These are phyloP conservation scores for Coprinopsis sp. DNA, from an alignment of 768 basidiomycete genomes.

Conservation along the genomic window DNA sequence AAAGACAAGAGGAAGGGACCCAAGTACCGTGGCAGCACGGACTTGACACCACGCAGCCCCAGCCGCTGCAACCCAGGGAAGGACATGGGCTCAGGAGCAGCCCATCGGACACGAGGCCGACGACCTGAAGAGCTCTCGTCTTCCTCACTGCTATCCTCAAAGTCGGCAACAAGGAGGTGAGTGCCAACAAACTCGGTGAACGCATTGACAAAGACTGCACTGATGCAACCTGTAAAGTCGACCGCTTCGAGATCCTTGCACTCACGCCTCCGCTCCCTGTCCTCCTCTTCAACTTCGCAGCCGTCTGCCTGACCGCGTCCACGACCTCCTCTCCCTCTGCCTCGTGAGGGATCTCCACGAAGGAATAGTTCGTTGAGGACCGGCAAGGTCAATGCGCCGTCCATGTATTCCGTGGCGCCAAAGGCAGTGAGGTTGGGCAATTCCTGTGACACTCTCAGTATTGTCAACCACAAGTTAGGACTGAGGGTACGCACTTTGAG, in stretches of 20 bases:
- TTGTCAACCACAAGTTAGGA: constrained; percentile 8
- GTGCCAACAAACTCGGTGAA: constrained; percentile 77
- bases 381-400: constrained; percentile 77
- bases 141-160: constrained; percentile 38
- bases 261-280: constrained; percentile 66
- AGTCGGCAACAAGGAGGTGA: constrained; percentile 47
- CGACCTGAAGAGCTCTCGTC: constrained; percentile 34
- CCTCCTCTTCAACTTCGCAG: constrained; percentile 68
- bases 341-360: constrained; percentile 69
- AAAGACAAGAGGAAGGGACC: constrained; percentile 75
- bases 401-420: constrained; percentile 99
- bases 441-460: constrained; percentile 49
- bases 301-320: constrained; percentile 57
- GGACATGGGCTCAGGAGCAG: constrained; percentile 43
- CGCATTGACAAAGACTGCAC: constrained; percentile 81
- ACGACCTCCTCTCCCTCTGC: constrained; percentile 64
- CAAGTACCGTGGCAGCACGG: constrained; percentile 63
- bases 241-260: constrained; percentile 81
- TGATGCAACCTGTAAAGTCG: constrained; percentile 94
- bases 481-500: constrained; percentile 54
- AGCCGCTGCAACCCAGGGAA: constrained; percentile 75
- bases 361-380: constrained; percentile 90
- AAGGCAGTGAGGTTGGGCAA: constrained; percentile 81
- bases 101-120: constrained; percentile 27
- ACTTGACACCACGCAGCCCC: constrained; percentile 78